Base-by-base conservation (phyloP, 352 stramenopile species). In the Phytophthora fragariaefolia region DNA sequence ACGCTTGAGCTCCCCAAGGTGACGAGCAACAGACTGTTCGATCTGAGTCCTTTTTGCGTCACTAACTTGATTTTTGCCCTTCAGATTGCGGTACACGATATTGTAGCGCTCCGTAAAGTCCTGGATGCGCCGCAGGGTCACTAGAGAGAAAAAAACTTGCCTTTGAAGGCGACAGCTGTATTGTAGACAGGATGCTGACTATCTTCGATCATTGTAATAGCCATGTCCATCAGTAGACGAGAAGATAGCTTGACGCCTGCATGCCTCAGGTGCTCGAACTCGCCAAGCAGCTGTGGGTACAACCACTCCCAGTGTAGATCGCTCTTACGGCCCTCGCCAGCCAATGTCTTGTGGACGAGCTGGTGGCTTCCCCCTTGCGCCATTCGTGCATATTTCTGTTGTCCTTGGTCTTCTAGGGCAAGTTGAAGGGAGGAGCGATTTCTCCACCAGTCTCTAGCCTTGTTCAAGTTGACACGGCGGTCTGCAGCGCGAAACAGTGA, bases 41-140 rank as follows among this genome's bases (percentile, higher is more conserved):
- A 60, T 66, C 49, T 66, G 27, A 1, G 15, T 17, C 51, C 30
- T 13, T 36, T 62, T 58, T 6, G 4, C 24, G 6, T 53, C 24
- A 34, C 60, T 68, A 2, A 62, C 52, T 34, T 69, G 51, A n/a
- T 53, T 62, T 24, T 67, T 61, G 28, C 36, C 28, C 23, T 51
- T 57, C 28, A 42, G 27, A 23, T 47, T 51, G 6, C 53, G 23
- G 27, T 58, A 57, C 12, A 51, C 42, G 28, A 71, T 51, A 32
- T 68, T 57, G 27, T 47, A 17, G 1, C 43, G 43, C 5, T 68
- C 60, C 1, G 18, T 49, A 22, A 58, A 68, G 28, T 68, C 51
- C 34, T 52, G 49, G 17, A 57, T 45, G 6, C 50, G 17, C 30
- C 30, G 30, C 30, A 15, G 6, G 9, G 30, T 38, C 30, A 10